A percentile compares a stretch with the other conserved stretches of the same genome.
Conservation (phyloP, 1,284 basidiomycete genomes). For the Anthracocystis walkeri region DNA sequence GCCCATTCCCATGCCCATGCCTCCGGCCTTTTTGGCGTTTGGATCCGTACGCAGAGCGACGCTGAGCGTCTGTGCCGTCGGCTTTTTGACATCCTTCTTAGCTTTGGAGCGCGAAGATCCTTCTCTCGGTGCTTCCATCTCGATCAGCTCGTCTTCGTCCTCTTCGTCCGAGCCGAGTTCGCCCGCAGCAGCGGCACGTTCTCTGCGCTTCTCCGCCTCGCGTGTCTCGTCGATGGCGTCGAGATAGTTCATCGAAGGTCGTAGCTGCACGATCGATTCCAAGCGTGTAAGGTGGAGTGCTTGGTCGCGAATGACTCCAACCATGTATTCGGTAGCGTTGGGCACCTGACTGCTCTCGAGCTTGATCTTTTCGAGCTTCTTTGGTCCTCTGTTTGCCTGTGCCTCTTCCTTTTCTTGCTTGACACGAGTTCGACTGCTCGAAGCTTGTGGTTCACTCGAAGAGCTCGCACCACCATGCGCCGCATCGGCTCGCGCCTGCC, state of each 20-base stretch:
- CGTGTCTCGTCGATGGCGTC: slow-evolving; percentile 62
- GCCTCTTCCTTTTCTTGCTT: slow-evolving; percentile 48
- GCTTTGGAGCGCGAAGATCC: slow-evolving; percentile 35
- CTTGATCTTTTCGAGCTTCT: slow-evolving; percentile 63
- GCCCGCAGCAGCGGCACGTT: slow-evolving; percentile 48
- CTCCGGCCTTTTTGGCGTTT: slow-evolving; percentile 28
- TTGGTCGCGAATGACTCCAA: slow-evolving; percentile 63
- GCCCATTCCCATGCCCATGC: slow-evolving; percentile 30
- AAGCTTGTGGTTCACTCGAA: slow-evolving; percentile 14
- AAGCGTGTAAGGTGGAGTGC: slow-evolving; percentile 65
- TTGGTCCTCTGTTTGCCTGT: slow-evolving; percentile 26
- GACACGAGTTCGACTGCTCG: slow-evolving; percentile 24
- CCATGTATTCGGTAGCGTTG: slow-evolving; percentile 64
- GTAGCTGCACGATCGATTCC: slow-evolving; percentile 60
- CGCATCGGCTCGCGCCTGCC: slow-evolving; percentile 47
- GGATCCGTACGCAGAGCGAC: slow-evolving; percentile 58
- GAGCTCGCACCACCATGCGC: slow-evolving; percentile 30
- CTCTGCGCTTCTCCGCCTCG: slow-evolving; percentile 55
- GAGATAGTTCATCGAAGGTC: slow-evolving; percentile 68
- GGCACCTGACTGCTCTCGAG: slow-evolving; percentile 64
- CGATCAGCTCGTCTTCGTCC: slow-evolving; percentile 50
- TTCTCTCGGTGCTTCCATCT: slow-evolving; percentile 44
- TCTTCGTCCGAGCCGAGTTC: slow-evolving; percentile 56
- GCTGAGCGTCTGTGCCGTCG: slow-evolving; percentile 55
- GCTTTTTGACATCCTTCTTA: slow-evolving; percentile 50